Evolutionary conservation across 192 early-diverging fungal species (phyloP).

Genomic region (Entomortierella parvispora): DNA sequence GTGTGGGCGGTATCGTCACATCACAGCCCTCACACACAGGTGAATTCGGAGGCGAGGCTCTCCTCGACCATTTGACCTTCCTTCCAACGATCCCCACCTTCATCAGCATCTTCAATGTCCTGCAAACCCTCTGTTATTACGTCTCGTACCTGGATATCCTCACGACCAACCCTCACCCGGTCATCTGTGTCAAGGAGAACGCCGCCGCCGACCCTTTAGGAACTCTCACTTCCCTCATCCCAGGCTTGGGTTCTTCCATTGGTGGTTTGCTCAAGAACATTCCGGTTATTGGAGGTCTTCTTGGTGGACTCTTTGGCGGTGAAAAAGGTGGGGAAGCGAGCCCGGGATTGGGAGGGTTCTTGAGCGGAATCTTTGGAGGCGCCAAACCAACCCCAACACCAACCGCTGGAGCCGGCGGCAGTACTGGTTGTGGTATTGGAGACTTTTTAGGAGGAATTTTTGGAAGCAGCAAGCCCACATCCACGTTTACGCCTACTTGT

Average conservation of each 20-base stretch:
- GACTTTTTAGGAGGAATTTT: no score
- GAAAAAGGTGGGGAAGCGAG: no score
- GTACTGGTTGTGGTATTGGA: no score
- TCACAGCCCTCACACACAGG: neutral
- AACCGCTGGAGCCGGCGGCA: no score
- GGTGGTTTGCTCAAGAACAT: neutral
- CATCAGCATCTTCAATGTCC: conserved; percentile 18
- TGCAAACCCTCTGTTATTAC: conserved; percentile 20
- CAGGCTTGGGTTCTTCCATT: neutral
- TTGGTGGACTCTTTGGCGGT: neutral
- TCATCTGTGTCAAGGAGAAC: neutral
- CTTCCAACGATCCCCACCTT: conserved; percentile 11
- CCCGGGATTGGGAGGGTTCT: no score
- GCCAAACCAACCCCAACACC: no score
- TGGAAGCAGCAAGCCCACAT: no score
- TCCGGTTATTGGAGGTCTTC: neutral
- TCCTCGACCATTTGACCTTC: conserved; percentile 5
- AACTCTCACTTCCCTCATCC: neutral
- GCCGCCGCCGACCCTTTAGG: neutral
- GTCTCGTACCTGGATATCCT: conserved; percentile 20
- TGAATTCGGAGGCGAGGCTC: conserved; percentile 10
- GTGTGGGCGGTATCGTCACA: conserved; percentile 20
- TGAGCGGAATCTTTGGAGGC: no score
- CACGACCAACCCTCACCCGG: conserved; percentile 12
- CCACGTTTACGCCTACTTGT: neutral